Evolutionary conservation across 129 eudicot species (phyloP), one percentile per base, ranked within the genome.

Genomic region (Flaveria sonorensis): DNA sequence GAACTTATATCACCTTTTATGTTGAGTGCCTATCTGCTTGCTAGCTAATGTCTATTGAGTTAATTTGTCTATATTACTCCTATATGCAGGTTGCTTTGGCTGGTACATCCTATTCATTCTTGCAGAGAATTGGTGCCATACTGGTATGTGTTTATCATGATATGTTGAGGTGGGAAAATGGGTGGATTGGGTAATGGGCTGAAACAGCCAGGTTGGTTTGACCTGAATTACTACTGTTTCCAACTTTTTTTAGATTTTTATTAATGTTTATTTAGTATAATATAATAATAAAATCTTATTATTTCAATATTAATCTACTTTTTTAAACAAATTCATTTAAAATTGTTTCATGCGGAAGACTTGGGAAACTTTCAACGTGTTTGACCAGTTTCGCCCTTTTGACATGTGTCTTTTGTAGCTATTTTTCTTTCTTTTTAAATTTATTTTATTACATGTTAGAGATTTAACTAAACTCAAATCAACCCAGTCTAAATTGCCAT

Each of bases 61-160:
- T 50, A 48, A 66, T 61, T 66, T 66, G 79, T 73, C 71, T 74
- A 43, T 65, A 26, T 65, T 39, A 62, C 39, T 42, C 67, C 65
- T 12, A 15, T 63, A 11, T 75, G 73, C 76, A 93, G 97, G 80
- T 89, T 81, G 97, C 98, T 77, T 62, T 93, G 81, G 81, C 90
- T 55, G 97, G 98, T 75, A 78, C 90, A 60, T 84, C 98, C 56
- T 93, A 80, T 83, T 84, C 97, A 18, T 89, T 93, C 56, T 73
- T 93, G 36, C 98, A 93, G 86, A 89, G 97, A 73, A 40, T 93
- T 12, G 98, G 98, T 47, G 91, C 96, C 9, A 89, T 91, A 46
- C 79, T 61, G 89, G 98, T 93, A 87, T 45, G 88, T 51, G 43
- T 67, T 21, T 83, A 26, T 28, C 55, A 74, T 40, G 46, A 40